Percentiles rank a stretch among this genome's conserved stretches.
phyloP scores from a whole-genome alignment of 2,329 filamentous ascomycete species.

The Endoconidiophora polonica region DNA sequence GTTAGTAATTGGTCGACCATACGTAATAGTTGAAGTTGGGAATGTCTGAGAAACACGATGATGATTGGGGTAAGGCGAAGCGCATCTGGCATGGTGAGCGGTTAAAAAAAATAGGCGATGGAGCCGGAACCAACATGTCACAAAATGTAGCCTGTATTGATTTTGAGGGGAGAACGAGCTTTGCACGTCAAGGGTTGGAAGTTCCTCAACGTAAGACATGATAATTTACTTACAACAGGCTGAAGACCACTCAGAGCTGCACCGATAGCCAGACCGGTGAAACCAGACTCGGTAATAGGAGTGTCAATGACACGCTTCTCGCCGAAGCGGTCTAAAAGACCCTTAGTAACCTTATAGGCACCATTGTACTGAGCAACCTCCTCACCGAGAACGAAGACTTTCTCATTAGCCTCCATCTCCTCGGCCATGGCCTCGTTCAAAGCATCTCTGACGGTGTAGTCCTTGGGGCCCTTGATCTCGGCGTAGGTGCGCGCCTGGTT shows the following conservation, averaged over 20 bases:
- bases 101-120: not conserved
- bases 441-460: conserved; percentile 92
- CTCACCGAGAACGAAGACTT: conserved; percentile 92
- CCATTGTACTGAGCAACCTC: conserved; percentile 99
- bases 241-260: conserved; percentile 87
- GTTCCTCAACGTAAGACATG: not conserved
- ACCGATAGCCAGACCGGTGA: conserved; percentile 83
- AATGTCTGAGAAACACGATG: no score
- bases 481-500: conserved; percentile 38
- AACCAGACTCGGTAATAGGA: conserved; percentile 95
- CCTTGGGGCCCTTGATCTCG: conserved; percentile 51
- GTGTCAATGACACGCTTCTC: conserved; percentile 96
- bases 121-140: not conserved
- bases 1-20: conserved; percentile 1
- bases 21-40: no score
- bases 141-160: not conserved
- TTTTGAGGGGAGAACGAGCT: not conserved
- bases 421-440: conserved; percentile 96
- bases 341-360: conserved; percentile 99
- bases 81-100: not conserved
- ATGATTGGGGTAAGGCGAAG: not conserved
- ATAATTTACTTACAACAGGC: conserved; percentile 58
- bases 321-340: conserved; percentile 88
- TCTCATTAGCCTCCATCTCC: conserved; percentile 85
- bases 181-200: not conserved